Base-by-base conservation (phyloP, 2,329 filamentous ascomycete species). In the Penicillium sp. region DNA sequence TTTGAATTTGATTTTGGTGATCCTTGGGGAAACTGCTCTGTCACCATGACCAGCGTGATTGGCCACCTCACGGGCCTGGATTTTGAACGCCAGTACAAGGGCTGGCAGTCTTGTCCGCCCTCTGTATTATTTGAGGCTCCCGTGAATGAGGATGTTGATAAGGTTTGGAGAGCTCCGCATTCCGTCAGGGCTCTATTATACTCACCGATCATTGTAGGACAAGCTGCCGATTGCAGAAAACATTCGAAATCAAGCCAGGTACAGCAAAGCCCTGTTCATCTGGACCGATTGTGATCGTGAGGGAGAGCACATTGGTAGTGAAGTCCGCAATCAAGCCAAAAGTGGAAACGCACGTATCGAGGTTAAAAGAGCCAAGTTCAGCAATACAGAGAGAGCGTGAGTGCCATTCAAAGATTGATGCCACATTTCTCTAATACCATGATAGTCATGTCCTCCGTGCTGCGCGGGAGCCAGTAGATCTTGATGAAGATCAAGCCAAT, bases 201-300 rank as follows among this genome's bases (percentile, higher is more conserved):
- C 62, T 70, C 48, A 70, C 23, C 7, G 23, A 33, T 11, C n/a
- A 41, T 6, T 49, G 48, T 61, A 92, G 85, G 87, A 92, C 67
- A 95, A 92, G 69, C 87, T 87, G 66, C 77, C 82, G 1, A 88
- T 99, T 59, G 92, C 92, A 9, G 82, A 86, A 29, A 99, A 99
- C 69, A 94, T 99, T 67, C 84, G 88, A 63, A 78, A 82, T 1
- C 88, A 96, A 72, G 93, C 94, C 18, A 82, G 82, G 57, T 82
- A 83, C 69, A 82, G 86, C n/a, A 83, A 81, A 53, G 85, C 87
- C 12, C 80, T 99, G 29, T 93, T 95, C 73, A 97, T 99, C 65
- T 99, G 94, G 94, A 99, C 94, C 0, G 94, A 99, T 81, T 97
- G 94, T 74, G 94, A 99, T 79, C 86, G 92, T 53, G 94, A 99